Evolutionary conservation across 768 basidiomycete species (phyloP), one percentile per base, ranked within the genome.

Genomic region (Russula sp.): DNA sequence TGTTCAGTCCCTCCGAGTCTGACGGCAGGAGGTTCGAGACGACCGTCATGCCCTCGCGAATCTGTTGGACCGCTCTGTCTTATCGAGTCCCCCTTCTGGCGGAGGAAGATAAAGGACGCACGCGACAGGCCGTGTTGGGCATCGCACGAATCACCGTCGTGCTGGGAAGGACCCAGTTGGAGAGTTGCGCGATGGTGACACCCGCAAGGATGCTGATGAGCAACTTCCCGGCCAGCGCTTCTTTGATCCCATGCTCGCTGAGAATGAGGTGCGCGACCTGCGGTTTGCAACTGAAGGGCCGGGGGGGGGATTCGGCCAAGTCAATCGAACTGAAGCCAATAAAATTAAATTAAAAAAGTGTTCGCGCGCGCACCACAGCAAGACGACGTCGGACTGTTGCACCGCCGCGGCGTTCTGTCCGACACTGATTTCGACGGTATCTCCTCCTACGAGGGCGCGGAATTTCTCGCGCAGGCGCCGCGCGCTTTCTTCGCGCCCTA

Each of bases 1-100:
- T 82, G 73, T 92, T 84, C 11, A 81, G 77, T 44, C 85, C 85
- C n/a, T 78, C 73, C 47, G 81, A 73, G 20, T 76, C 69, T 39
- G 80, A 80, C 3, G 76, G 69, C 5, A 84, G 83, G 44, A 96
- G 79, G 14, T 82, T 86, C 40, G 91, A 90, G 59, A 98, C 82
- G 45, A 97, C 87, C 1, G 95, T 98, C 97, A 99, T 98, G 62
- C 97, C 97, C 77, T 98, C 96, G 22, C 97, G 88, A 72, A 99
- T 98, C 97, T 99, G 65, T 53, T 40, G 51, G 18, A 39, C 11
- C 18, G 16, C 27, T 5, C n/a, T 34, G 13, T n/a, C 14, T 16
- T 45, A 32, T 18, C 6, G 10, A 3, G 32, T 6, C 16, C n/a
- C 16, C 14, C 11, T 11, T 2, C 27, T 45, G 44, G 40, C 14